These are phyloP conservation scores for Blastobotrys apis DNA, from an alignment of 1,139 yeast species.

Conservation along the genomic window DNA sequence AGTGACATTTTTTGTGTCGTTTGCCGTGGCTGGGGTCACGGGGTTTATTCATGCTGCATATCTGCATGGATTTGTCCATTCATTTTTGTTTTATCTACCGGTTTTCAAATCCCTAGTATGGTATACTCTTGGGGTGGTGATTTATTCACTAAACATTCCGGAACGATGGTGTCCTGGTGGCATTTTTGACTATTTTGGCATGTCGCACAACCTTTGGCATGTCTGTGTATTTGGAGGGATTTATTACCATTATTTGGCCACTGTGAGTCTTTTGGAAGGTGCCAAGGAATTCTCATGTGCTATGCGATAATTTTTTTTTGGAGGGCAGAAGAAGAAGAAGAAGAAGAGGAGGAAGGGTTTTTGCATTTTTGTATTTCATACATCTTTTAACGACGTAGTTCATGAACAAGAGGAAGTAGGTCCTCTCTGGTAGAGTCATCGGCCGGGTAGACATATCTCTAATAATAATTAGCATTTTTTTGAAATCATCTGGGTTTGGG, in stretches of 20 bases:
- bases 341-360: too few species aligned
- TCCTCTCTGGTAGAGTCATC: conserved; percentile 23
- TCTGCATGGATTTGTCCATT: conserved; percentile 52
- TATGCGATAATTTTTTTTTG: neutral
- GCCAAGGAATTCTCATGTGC: conserved; percentile 34
- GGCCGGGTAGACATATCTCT: conserved; percentile 28
- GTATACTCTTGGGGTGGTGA: conserved; percentile 78
- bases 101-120: conserved; percentile 62
- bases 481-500: too few species aligned
- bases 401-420: conserved; percentile 22
- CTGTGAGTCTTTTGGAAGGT: conserved; percentile 60
- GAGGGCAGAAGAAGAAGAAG: too few species aligned
- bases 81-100: conserved; percentile 57
- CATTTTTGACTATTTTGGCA: conserved; percentile 63
- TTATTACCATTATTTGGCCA: conserved; percentile 76
- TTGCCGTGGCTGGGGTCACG: conserved; percentile 70
- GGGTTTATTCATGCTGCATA: conserved; percentile 57
- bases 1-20: conserved; percentile 75
- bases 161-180: conserved; percentile 64
- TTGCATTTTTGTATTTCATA: neutral
- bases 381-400: neutral
- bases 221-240: conserved; percentile 83
- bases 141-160: conserved; percentile 85
- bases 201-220: conserved; percentile 97
- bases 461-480: conserved; percentile 4